These are phyloP conservation scores for Aureobasidium sp. DNA, from an alignment of 2,329 filamentous ascomycete genomes.

Conservation along the genomic window DNA sequence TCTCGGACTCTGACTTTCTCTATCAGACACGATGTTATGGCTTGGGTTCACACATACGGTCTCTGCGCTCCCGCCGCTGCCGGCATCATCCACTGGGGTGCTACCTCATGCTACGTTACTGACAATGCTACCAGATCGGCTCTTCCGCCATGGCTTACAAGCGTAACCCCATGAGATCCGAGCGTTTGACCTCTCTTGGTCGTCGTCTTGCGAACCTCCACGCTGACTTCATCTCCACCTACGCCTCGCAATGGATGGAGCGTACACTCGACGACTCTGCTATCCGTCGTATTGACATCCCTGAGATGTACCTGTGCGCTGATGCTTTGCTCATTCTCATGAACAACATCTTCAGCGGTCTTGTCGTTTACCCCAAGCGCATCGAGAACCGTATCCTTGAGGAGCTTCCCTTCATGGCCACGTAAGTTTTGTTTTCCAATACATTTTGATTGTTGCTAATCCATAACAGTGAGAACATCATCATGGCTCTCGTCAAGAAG, in stretches of 20 bases:
- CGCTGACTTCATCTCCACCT: slow-evolving; percentile 55
- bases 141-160: slow-evolving; percentile 61
- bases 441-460: neutral
- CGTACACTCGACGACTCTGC: slow-evolving; percentile 70
- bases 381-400: slow-evolving; percentile 60
- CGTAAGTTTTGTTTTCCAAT: slow-evolving; percentile 21
- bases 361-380: slow-evolving; percentile 69
- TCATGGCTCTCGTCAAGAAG: slow-evolving; percentile 67
- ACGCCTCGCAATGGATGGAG: slow-evolving; percentile 67
- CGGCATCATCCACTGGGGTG: slow-evolving; percentile 73
- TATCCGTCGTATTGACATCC: slow-evolving; percentile 49
- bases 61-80: slow-evolving; percentile 65
- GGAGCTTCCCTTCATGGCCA: slow-evolving; percentile 83
- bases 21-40: slow-evolving; percentile 43
- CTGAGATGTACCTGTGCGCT: slow-evolving; percentile 40
- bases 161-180: slow-evolving; percentile 51
- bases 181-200: slow-evolving; percentile 52
- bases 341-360: slow-evolving; percentile 63
- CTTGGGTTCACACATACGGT: slow-evolving; percentile 54
- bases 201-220: slow-evolving; percentile 43
- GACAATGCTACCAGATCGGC: slow-evolving; percentile 72
- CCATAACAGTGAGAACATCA: slow-evolving; percentile 45
- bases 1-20: neutral
- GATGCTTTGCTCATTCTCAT: slow-evolving; percentile 37
- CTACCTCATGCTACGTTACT: slow-evolving; percentile 56